Base-by-base conservation (phyloP, 2,329 filamentous ascomycete genomes). In the Fusarium tjaetaba region DNA sequence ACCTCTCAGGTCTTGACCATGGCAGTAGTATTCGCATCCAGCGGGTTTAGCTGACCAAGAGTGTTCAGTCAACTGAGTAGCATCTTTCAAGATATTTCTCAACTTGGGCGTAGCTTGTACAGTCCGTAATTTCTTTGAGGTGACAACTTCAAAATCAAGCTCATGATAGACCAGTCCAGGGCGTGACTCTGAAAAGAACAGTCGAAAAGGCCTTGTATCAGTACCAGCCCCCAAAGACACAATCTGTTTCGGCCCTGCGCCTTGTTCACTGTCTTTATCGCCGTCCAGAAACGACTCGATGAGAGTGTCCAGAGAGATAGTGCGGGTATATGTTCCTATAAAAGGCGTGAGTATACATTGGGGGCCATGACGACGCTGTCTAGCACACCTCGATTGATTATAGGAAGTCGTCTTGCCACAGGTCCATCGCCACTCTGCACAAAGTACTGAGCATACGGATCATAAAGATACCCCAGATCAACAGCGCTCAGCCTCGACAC, bases 161-260 rank as follows among this genome's bases (percentile, higher is more conserved):
- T 99, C 96, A 81, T 98, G 95, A 81, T 98, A 99, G 65, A 92
- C 81, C 24, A 97, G 81, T 18, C 82, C 78, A 20, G 77, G 64
- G 10, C 78, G 71, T 11, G 68, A 60, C 1, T 84, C 80, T 22
- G 84, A 80, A 14, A 88, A 82, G 67, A 93, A 87, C 2, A 98
- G 84, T 26, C 94, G 91, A 79, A 98, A 95, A 68, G 91, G 92
- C 22, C 96, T 90, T 11, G 96, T 98, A 80, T 99, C 96, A 16
- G 95, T 97, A 30, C 96, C 96, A 22, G 96, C 96, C 36, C 96
- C 96, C 2, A 99, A 88, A 0, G 95, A 98, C 69, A 99, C 88
- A 68, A 99, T 94, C 80, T 99, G 96, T 70, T 89, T 90, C 49
- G 83, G 70, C 5, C 77, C 60, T 32, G 66, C 30, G 26, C 69